Base-by-base conservation (phyloP, 805 yeast species). In the Starmerella sirachaensis region DNA sequence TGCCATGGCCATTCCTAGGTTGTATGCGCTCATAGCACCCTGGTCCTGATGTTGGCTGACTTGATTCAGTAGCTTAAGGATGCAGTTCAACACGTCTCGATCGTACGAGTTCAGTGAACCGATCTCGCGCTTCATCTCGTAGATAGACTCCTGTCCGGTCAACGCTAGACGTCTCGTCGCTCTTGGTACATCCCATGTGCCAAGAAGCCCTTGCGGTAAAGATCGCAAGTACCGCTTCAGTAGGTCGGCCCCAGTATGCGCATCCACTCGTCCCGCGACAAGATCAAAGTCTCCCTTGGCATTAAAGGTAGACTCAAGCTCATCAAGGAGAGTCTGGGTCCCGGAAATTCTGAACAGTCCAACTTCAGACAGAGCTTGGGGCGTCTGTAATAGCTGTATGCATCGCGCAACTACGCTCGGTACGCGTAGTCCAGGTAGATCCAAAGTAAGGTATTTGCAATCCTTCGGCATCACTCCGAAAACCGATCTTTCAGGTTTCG, bases 341-440 rank as follows among this genome's bases (percentile, higher is more conserved):
- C 70, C 46, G 76, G 72, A 27, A 82, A 85, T 63, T 44, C 98
- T 67, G 63, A 91, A 91, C 3, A 88, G 72, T 9, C 98, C 98
- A 52, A 85, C 94, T 56, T 83, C 91, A 44, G 70, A 70, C n/a
- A 77, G 64, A 0, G 93, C 94, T 17, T 77, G 74, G 18, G 76
- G 69, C 26, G 64, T 67, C 34, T 68, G 66, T 34, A 88, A 63
- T 47, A 69, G 81, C 40, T 73, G 78, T 23, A 86, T 52, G 52
- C 94, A 84, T 42, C 93, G 62, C 50, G 63, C 79, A 13, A 83
- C 72, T 6, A 88, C 75, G 28, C 85, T 74, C 1, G 98, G 96
- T 14, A 79, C 66, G 12, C 63, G 59, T 6, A 56, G 57, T 23
- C 62, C 65, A 16, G 70, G 66, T 41, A 61, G 54, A 50, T 68